Base-by-base conservation (phyloP, 371 early-diverging fungal species). In the Mortierella sp. region DNA sequence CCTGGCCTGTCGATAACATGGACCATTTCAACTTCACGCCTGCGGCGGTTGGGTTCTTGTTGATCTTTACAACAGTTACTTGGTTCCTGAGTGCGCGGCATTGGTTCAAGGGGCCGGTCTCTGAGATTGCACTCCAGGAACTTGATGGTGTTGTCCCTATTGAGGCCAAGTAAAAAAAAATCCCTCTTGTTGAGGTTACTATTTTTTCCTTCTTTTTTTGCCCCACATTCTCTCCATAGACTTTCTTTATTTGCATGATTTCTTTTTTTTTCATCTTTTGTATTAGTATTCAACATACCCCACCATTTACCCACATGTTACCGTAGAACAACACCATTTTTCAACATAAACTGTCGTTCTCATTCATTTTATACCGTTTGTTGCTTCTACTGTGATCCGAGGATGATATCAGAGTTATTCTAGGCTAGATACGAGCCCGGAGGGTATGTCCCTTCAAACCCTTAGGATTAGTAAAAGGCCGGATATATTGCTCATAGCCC, bases 401-500 rank as follows among this genome's bases (percentile, higher is more conserved):
- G 41, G 41, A 32, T 32, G 41, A 41, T 41, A 2, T 4, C 38
- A n/a, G n/a, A n/a, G n/a, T n/a, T 38, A 38, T 38, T 38, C 38
- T 38, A 38, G 38, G 55, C 55, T 80, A 83, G 51, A 83, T 77
- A 72, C 84, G 84, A 18, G 84, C 84, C 56, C 68, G 73, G 46
- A 85, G 79, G 49, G 75, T 76, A 7, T 72, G 72, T 43, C 87
- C 87, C 77, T 79, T 75, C 55, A 74, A 54, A 48, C 78, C 73
- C 44, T 75, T 41, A 11, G 87, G 87, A 68, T 86, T 86, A 2
- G 87, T 86, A 60, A 75, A 82, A 16, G 93, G 93, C 80, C 89
- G 89, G 76, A 93, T 93, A 49, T 84, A 90, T 72, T 90, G 77
- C 18, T 93, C 90, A 79, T 92, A 94, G 7, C 92, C 90, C 43